Evolutionary conservation across 2,329 filamentous ascomycete genomes (phyloP), one percentile per base, ranked within the genome.

Genomic region (Neocatenulostroma microsporum): DNA sequence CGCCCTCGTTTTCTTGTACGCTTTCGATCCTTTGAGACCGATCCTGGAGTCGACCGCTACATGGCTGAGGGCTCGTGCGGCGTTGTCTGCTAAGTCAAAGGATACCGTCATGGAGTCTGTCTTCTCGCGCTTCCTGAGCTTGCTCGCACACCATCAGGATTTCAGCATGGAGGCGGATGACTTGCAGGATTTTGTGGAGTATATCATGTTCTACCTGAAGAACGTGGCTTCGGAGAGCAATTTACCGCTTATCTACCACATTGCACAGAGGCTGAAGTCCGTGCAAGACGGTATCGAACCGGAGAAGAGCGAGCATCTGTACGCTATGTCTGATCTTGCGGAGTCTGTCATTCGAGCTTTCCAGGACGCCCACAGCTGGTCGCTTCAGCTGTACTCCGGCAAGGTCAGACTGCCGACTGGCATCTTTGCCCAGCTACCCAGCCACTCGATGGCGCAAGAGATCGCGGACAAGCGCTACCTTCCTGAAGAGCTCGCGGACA

Each of bases 71-170:
- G 89, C 88, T 29, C 78, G 88, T 11, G 78, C 82, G 7, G 75
- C 79, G 14, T 71, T 74, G 37, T 84, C 84, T 53, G 63, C 69
- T 3, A 64, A 70, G 34, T 62, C 62, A 48, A 60, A 66, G 39
- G 62, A 66, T 21, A 76, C 72, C 8, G 72, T 82, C 6, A 76
- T 98, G 67, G 89, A 96, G 61, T 75, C 79, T 15, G 74, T 82
- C 10, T 83, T 96, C 56, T 78, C 84, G 18, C 78, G 91, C 7
- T 73, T 96, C 21, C 70, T 98, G 35, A 91, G 87, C 32, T 67
- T 98, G 28, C 72, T 98, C 28, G 88, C 89, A 4, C 89, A 96
- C 57, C 91, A 98, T 58, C 88, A 88, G 1, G 91, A 98, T 59
- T 95, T 89, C 49, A 78, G 74, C 42, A 59, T 70, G 2, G 72